These are phyloP conservation scores for Fomitopsis pulvina DNA, from an alignment of 768 basidiomycete species.

Conservation along the genomic window DNA sequence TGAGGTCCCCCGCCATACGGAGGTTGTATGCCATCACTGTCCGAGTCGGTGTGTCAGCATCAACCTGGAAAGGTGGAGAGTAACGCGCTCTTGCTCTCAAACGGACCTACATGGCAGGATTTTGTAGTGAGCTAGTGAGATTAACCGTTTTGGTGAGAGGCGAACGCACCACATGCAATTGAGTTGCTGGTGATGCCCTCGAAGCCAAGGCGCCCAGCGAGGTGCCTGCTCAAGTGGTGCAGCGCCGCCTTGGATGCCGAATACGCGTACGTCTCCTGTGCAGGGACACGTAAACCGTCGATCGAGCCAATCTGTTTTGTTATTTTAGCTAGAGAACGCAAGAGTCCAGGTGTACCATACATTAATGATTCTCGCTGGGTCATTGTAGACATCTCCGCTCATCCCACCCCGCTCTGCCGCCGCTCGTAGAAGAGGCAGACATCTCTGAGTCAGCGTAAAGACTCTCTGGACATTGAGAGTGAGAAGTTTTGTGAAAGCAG, in stretches of 20 bases:
- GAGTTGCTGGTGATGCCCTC: conserved; percentile 58
- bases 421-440: conserved; percentile 48
- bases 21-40: conserved; percentile 53
- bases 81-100: conserved; percentile 27
- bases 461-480: conserved; percentile 58
- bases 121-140: not conserved
- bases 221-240: conserved; percentile 51
- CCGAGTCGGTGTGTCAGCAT: not conserved
- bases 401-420: conserved; percentile 35
- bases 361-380: conserved; percentile 56
- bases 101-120: conserved; percentile 15
- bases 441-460: conserved; percentile 57
- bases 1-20: conserved; percentile 34
- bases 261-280: conserved; percentile 60
- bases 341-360: conserved; percentile 24
- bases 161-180: conserved; percentile 47
- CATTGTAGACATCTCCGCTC: conserved; percentile 29
- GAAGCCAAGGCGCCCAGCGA: conserved; percentile 48
- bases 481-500: conserved; percentile 54
- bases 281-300: conserved; percentile 47
- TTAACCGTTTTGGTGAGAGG: not conserved
- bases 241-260: conserved; percentile 58
- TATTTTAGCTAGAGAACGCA: not conserved
- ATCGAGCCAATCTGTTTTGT: conserved; percentile 50
- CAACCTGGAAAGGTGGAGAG: not conserved